These are phyloP conservation scores for Zoysia pacifica DNA, from an alignment of 176 grass and related monocot genomes.

Conservation along the genomic window DNA sequence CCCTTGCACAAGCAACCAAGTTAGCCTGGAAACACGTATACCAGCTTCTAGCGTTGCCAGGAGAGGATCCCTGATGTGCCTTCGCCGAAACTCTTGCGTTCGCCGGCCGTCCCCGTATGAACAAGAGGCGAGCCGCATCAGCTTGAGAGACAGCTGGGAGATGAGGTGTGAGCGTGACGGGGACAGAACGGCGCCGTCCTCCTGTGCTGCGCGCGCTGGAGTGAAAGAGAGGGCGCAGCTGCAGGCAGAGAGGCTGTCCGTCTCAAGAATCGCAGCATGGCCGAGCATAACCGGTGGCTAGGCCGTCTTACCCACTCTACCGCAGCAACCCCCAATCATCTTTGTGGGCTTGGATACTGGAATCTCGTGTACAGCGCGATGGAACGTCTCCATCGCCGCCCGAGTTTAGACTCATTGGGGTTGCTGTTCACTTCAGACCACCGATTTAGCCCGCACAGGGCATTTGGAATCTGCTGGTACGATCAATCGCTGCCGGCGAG, in stretches of 20 bases:
- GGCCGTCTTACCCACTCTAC: neutral
- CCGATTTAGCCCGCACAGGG: neutral
- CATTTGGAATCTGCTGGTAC: neutral
- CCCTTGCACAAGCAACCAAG: neutral
- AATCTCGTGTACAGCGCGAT: neutral
- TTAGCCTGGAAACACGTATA: neutral
- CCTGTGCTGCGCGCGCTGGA: neutral
- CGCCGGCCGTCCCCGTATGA: neutral
- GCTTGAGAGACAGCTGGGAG: neutral
- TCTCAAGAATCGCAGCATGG: constrained; percentile 1
- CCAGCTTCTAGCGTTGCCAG: constrained; percentile 20
- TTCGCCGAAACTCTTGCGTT: neutral
- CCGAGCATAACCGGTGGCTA: neutral
- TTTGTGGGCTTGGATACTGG: neutral
- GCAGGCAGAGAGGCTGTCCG: constrained; percentile 31
- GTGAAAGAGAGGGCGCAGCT: constrained; percentile 36
- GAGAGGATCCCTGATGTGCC: neutral
- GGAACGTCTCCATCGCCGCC: constrained; percentile 6
- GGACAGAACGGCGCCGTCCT: neutral
- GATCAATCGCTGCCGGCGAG: no score
- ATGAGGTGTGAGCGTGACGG: neutral
- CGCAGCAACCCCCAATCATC: no score
- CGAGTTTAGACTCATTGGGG: neutral
- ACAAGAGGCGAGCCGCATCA: neutral
- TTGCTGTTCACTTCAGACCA: neutral